Base-by-base conservation (phyloP, 208 protist genomes). In the Blechomonas ayalai region DNA sequence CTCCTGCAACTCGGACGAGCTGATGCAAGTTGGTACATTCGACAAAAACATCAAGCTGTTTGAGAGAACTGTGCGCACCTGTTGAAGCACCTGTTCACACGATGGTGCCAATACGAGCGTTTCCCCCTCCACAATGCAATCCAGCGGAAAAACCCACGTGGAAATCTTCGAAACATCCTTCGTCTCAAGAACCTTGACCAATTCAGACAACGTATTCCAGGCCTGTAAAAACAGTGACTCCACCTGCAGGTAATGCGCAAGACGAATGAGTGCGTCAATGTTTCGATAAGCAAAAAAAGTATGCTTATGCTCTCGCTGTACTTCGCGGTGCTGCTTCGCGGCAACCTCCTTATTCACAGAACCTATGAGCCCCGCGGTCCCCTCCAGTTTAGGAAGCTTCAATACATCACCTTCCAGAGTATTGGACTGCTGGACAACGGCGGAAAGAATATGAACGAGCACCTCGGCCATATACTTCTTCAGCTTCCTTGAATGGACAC, bases 291-390 rank as follows among this genome's bases (percentile, higher is more conserved):
- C 74, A 1, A 90, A 77, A n/a, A 90, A 64, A 13, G 82, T 68
- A 0, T 70, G 62, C 35, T 95, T 95, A n/a, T 86, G 66, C 22
- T 70, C 55, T 38, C 73, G 69, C 53, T 86, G 67, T 24, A 48
- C 24, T 37, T 77, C 59, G 25, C 56, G 67, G 28, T 88, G 58
- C 34, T 91, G 68, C 18, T 69, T 52, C 25, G 76, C 65, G 9
- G 69, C 67, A 26, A 90, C 74, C 37, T 91, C 80, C 71, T 90
- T 93, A 28, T 84, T 91, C 26, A 93, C 91, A 31, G 69, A 73
- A n/a, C 82, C 77, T 18, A 69, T 58, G 4, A 62, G 57, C 18
- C 52, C 67, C 2, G 63, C 48, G 10, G 43, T 22, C 10, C 68
- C 64, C 20, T 60, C 60, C 43, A 80, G 26, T 13, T 56, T 9